These are phyloP conservation scores for Pseudozyma hubeiensis DNA, from an alignment of 1,284 basidiomycete species.

Conservation along the genomic window DNA sequence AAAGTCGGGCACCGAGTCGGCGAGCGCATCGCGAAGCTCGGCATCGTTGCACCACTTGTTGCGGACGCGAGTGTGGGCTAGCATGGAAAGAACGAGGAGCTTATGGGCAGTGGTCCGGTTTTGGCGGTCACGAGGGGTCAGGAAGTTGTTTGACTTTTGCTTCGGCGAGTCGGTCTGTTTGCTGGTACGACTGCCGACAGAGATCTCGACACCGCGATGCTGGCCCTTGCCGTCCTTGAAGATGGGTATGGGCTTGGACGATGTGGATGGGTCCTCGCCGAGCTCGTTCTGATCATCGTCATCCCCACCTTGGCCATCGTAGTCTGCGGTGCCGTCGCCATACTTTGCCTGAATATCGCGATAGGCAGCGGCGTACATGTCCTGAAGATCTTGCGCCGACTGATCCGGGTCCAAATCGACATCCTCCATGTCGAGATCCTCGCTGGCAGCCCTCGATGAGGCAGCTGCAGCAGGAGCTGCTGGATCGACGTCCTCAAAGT, in stretches of 20 bases:
- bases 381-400: constrained; percentile 30
- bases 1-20: constrained; percentile 52
- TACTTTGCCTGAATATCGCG: constrained; percentile 35
- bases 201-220: constrained; percentile 48
- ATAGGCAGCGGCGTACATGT: constrained; percentile 56
- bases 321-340: constrained; percentile 21
- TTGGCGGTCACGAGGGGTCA: constrained; percentile 64
- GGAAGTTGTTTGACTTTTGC: constrained; percentile 45
- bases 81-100: constrained; percentile 73
- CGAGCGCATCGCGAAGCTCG: constrained; percentile 75
- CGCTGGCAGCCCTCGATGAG: constrained; percentile 13
- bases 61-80: constrained; percentile 80
- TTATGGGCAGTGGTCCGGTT: constrained; percentile 64
- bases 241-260: constrained; percentile 27
- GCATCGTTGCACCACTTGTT: constrained; percentile 88
- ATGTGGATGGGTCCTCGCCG: constrained; percentile 4
- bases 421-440: constrained; percentile 55
- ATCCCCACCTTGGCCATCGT: constrained; percentile 15
- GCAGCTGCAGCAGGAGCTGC: constrained; percentile 5
- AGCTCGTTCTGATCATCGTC: constrained; percentile 27
- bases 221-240: constrained; percentile 62
- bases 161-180: constrained; percentile 31
- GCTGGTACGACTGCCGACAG: constrained; percentile 21
- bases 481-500: constrained; percentile 56
- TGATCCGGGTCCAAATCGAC: constrained; percentile 49